These are phyloP conservation scores for Malus domestica DNA, from an alignment of 306 rosid species.

Conservation along the genomic window DNA sequence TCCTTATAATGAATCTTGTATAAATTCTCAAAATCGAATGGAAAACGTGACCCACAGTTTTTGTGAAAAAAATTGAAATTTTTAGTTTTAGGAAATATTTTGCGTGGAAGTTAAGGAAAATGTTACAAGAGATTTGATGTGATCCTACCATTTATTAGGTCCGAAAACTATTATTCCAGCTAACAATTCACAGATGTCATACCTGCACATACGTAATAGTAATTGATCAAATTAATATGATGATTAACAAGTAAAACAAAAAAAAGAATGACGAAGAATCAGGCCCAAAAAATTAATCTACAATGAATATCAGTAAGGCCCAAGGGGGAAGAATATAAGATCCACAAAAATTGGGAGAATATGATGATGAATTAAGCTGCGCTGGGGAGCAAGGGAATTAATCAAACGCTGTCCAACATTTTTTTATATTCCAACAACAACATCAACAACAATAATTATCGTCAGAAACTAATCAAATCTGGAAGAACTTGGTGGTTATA, in stretches of 20 bases:
- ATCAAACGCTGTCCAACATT: not conserved
- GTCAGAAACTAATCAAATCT: conserved; percentile 69
- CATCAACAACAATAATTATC: not conserved
- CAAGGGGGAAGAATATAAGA: not conserved
- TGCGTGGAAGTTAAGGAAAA: too few relatives aligned
- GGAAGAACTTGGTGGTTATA: conserved; percentile 44
- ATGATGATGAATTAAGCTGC: not conserved
- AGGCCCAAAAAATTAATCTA: not conserved
- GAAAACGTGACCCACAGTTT: too few relatives aligned
- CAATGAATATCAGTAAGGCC: not conserved
- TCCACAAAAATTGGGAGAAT: conserved; percentile 5
- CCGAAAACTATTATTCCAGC: not conserved
- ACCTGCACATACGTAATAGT: not conserved
- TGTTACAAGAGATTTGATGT: too few relatives aligned
- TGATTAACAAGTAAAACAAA: not conserved
- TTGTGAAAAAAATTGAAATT: too few relatives aligned
- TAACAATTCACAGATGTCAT: not conserved
- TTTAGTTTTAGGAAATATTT: too few relatives aligned
- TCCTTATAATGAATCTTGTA: too few relatives aligned
- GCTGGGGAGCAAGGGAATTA: not conserved
- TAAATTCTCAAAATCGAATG: too few relatives aligned
- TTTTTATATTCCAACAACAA: not conserved
- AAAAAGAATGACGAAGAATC: not conserved
- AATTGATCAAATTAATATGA: not conserved
- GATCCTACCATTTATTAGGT: too few relatives aligned